Base-by-base conservation (phyloP, 495 filamentous ascomycete genomes). In the Pyrenula massariospora region DNA sequence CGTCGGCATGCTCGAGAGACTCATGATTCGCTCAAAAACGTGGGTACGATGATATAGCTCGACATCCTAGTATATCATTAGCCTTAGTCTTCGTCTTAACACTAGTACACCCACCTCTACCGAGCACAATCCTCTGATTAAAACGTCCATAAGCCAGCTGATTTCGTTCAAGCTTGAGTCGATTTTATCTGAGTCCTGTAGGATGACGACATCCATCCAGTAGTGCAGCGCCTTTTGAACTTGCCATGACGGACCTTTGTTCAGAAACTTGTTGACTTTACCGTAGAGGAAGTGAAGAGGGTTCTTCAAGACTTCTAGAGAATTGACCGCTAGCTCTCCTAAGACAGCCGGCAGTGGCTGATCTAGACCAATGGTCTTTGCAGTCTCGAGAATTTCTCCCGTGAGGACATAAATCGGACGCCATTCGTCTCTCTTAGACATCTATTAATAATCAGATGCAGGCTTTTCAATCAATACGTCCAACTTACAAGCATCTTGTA, bases 211-310 rank as follows among this genome's bases (percentile, higher is more conserved):
- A 58, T 88, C 77, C 48, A 93, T 80, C 64, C 89, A 83, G 62
- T 83, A 82, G 3, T 76, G 74, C 1, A 90, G 91, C 52, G 96
- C 73, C 65, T 84, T 86, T 48, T 84, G 77, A 19, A 86, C 58
- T 22, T 82, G 77, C 87, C 92, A 94, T 10, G 73, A 64, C 1
- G 93, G 91, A 0, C 82, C 77, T 52, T 81, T 82, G 47, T 86
- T 84, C 50, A 98, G 79, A 66, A 92, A 92, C 22, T 77, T 76
- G 73, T 95, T 96, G 73, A 92, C 72, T 63, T 95, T 95, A 24
- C 82, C 78, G 63, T 96, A 98, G 42, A 97, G 77, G 58, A 82
- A 83, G 62, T 95, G 88, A 49, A 87, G 73, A 10, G 93, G 92
- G 58, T 92, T 83, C 1, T 73, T 75, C 22, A 94, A 70, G 20